Percentiles rank a stretch among this genome's conserved stretches.
Conservation (phyloP, 2,329 filamentous ascomycete genomes). For the Thielaviopsis musarum region DNA sequence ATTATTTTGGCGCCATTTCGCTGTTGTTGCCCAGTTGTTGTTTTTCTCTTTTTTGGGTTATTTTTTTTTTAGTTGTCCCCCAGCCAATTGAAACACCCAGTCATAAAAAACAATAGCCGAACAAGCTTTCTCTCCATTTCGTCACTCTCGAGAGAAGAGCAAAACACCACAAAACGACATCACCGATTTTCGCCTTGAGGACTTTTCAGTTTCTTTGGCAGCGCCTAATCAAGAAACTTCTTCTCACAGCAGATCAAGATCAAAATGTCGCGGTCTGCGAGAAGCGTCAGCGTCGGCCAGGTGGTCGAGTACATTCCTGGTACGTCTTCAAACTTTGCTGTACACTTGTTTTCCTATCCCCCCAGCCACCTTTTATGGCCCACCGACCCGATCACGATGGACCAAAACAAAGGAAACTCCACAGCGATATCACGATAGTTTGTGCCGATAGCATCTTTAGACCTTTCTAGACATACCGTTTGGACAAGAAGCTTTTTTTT, state of each 20-base stretch:
- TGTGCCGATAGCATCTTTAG: background rate
- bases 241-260: background rate
- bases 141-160: background rate
- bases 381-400: background rate
- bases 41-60: background rate
- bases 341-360: background rate
- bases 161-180: background rate
- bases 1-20: background rate
- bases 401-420: background rate
- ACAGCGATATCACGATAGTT: background rate
- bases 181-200: background rate
- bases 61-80: background rate
- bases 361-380: background rate
- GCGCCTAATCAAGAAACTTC: background rate
- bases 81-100: background rate
- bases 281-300: conserved; percentile 27
- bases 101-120: background rate
- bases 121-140: background rate
- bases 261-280: conserved; percentile 7
- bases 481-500: background rate
- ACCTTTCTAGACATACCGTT: background rate
- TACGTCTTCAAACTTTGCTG: conserved; percentile 27
- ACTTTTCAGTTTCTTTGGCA: background rate
- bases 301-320: conserved; percentile 94
- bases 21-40: background rate